Evolutionary conservation across 192 early-diverging fungal species (phyloP).

Genomic region (Gaertneriomyces sp.): DNA sequence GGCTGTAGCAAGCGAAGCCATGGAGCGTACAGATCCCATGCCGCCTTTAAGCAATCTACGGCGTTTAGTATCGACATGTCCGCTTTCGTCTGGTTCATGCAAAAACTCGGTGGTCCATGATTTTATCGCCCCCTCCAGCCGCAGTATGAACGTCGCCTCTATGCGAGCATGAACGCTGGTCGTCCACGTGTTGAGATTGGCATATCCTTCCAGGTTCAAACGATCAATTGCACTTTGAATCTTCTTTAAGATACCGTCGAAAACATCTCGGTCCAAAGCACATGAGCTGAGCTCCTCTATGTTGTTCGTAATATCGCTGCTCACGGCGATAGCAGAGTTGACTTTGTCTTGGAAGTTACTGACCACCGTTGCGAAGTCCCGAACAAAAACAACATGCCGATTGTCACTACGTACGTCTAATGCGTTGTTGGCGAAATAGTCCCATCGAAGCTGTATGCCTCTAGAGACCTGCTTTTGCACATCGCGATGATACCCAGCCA

Average conservation of each 20-base stretch:
- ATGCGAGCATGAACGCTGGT: slow-evolving; percentile 73
- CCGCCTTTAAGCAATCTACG: slow-evolving; percentile 1
- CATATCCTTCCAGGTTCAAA: slow-evolving; percentile 90
- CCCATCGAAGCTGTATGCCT: slow-evolving; percentile 79
- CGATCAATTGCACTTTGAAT: slow-evolving; percentile 91
- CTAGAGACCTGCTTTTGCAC: slow-evolving; percentile 81
- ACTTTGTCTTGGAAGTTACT: slow-evolving; percentile 96
- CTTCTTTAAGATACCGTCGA: slow-evolving; percentile 66
- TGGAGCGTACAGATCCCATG: neutral
- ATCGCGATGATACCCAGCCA: slow-evolving; percentile 92
- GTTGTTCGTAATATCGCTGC: slow-evolving; percentile 74
- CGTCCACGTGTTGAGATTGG: slow-evolving; percentile 92
- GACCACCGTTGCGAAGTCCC: slow-evolving; percentile 87
- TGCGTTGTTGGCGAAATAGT: slow-evolving; percentile 82
- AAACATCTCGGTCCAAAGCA: slow-evolving; percentile 63
- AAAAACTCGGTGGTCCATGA: slow-evolving; percentile 32
- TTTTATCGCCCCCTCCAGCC: slow-evolving; percentile 74
- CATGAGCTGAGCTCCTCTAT: slow-evolving; percentile 85
- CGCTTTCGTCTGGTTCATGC: slow-evolving; percentile 9
- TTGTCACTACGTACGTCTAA: slow-evolving; percentile 69
- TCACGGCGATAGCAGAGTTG: slow-evolving; percentile 71
- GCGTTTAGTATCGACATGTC: neutral
- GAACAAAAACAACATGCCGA: slow-evolving; percentile 87
- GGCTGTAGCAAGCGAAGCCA: neutral
- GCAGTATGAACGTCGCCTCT: slow-evolving; percentile 67